Evolutionary conservation across 2,329 filamentous ascomycete species (phyloP).

Genomic region (Hymenoscyphus occultus): DNA sequence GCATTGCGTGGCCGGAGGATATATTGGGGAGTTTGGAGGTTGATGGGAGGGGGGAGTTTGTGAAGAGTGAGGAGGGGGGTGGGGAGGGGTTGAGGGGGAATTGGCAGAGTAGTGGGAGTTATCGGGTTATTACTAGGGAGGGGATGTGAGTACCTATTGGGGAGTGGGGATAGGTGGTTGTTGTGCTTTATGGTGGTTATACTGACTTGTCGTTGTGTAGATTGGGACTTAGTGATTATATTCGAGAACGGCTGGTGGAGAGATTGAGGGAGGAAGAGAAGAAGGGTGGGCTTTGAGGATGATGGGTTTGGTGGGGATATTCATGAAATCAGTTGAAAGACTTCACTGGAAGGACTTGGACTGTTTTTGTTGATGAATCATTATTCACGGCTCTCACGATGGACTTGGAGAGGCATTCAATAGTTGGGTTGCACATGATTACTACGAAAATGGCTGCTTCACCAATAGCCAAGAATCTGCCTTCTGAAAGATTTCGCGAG

Average conservation of each 20-base stretch:
- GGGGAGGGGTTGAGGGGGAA: slow-evolving; percentile 41
- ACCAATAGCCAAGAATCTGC: neutral
- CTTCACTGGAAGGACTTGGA: neutral
- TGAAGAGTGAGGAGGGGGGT: slow-evolving; percentile 41
- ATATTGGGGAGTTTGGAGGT: slow-evolving; percentile 68
- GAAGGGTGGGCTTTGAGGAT: slow-evolving; percentile 17
- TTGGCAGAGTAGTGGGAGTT: slow-evolving; percentile 59
- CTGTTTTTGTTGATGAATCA: neutral
- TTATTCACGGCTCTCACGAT: slow-evolving; percentile 2
- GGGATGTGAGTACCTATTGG: slow-evolving; percentile 56
- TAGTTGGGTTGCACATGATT: neutral
- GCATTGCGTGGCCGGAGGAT: slow-evolving; percentile 68
- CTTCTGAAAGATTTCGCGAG: neutral
- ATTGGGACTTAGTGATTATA: slow-evolving; percentile 52
- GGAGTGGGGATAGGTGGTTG: neutral
- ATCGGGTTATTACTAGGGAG: slow-evolving; percentile 61
- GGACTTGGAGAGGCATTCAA: neutral
- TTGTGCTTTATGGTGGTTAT: slow-evolving; percentile 7
- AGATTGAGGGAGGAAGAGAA: slow-evolving; percentile 51
- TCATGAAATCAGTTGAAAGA: neutral
- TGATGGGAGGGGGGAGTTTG: slow-evolving; percentile 52
- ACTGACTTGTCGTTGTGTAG: slow-evolving; percentile 38
- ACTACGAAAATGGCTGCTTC: neutral
- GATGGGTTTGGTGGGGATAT: neutral
- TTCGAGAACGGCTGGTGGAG: slow-evolving; percentile 53